Conservation (phyloP, 441 rosid species). For the Raphanus hybrid region DNA sequence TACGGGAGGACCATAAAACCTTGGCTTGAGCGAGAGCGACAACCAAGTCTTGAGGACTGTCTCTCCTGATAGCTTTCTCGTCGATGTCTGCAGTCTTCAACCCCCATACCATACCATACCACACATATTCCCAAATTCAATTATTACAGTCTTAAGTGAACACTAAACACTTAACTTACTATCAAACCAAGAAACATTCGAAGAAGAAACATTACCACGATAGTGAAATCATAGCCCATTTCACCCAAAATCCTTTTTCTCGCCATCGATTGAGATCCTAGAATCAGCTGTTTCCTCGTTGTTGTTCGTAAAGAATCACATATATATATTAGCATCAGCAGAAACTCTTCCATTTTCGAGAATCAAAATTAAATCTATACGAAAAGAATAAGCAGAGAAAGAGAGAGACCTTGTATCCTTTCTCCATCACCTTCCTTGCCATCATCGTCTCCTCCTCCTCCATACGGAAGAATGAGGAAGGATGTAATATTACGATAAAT, state of each 20-base stretch:
- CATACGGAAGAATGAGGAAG: not conserved
- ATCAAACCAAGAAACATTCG: not conserved
- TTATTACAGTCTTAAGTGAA: not conserved
- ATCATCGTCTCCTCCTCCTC: slow-evolving; percentile 16
- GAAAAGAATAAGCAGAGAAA: not conserved
- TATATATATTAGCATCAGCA: not conserved
- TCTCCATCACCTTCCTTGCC: slow-evolving; percentile 15
- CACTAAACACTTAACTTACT: not conserved
- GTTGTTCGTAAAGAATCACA: not conserved
- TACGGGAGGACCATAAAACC: slow-evolving; percentile 1
- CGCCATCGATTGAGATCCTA: slow-evolving; percentile 71
- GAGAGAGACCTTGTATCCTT: slow-evolving; percentile 45
- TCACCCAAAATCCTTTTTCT: slow-evolving; percentile 59
- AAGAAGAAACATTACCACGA: slow-evolving; percentile 45
- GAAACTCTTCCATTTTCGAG: not conserved
- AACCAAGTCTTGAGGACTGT: slow-evolving; percentile 70
- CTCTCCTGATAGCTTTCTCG: slow-evolving; percentile 64
- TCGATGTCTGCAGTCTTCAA: slow-evolving; percentile 76
- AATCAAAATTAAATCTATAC: not conserved
- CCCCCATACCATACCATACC: not conserved
- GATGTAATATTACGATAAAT: not conserved
- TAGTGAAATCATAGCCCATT: slow-evolving; percentile 71
- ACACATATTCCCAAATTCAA: slow-evolving; percentile 11
- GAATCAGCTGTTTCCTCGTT: slow-evolving; percentile 49
- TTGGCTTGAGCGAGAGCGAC: slow-evolving; percentile 72